Conservation (phyloP, 768 basidiomycete genomes). For the Kwoniella mangroviensis region DNA sequence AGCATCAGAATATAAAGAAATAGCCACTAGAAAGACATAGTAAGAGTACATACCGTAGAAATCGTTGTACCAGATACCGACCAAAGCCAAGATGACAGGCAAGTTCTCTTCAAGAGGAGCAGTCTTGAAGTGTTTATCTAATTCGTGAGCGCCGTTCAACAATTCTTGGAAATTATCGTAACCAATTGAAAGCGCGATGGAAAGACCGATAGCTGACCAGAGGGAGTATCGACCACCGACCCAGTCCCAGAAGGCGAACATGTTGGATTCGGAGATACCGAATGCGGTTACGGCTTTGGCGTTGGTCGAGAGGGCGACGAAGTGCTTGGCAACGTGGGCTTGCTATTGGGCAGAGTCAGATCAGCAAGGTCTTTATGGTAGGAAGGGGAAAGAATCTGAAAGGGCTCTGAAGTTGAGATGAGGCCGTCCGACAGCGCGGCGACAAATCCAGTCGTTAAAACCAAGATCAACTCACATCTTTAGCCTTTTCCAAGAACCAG, state of each 20-base stretch:
- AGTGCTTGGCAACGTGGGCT: slow-evolving; percentile 95
- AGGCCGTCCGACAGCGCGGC: no score
- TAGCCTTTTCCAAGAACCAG: slow-evolving; percentile 87
- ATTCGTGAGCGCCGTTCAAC: slow-evolving; percentile 88
- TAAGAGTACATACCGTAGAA: slow-evolving; percentile 69
- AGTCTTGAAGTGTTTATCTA: slow-evolving; percentile 96
- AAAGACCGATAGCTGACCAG: slow-evolving; percentile 97
- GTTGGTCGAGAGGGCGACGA: slow-evolving; percentile 97
- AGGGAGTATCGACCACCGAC: slow-evolving; percentile 97
- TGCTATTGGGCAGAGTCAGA: slow-evolving; percentile 58
- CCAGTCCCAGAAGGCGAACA: slow-evolving; percentile 99
- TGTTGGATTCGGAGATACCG: slow-evolving; percentile 87
- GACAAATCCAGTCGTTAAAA: neutral
- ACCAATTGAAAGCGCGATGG: slow-evolving; percentile 90
- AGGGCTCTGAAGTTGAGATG: neutral
- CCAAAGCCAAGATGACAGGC: slow-evolving; percentile 83
- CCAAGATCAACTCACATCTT: slow-evolving; percentile 63
- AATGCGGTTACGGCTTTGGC: slow-evolving; percentile 89
- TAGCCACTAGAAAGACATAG: neutral
- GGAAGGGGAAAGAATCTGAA: no score
- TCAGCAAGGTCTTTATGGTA: no score
- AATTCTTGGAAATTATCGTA: slow-evolving; percentile 91
- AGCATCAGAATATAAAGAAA: no score
- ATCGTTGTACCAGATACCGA: slow-evolving; percentile 99
- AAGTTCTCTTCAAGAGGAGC: slow-evolving; percentile 86